A percentile compares a stretch with the other conserved stretches of the same genome.
These are phyloP conservation scores for Fonsecaea erecta DNA, from an alignment of 2,329 filamentous ascomycete species.

Conservation along the genomic window DNA sequence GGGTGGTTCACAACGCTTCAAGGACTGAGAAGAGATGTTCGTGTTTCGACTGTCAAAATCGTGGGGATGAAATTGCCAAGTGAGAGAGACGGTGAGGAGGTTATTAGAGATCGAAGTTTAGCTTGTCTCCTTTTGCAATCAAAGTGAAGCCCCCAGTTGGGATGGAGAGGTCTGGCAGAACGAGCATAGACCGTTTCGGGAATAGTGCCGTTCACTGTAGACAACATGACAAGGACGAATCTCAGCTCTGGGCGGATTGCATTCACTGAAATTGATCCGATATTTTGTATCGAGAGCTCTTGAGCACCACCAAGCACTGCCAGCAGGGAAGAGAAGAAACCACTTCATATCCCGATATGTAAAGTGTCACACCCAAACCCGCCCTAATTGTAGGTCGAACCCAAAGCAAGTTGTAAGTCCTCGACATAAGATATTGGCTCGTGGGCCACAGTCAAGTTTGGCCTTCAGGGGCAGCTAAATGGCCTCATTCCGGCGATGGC, in stretches of 20 bases:
- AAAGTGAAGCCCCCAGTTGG: neutral
- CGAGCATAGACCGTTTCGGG: neutral
- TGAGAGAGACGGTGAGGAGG: neutral
- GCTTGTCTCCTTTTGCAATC: neutral
- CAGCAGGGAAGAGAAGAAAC: neutral
- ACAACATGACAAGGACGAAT: neutral
- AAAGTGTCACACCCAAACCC: neutral
- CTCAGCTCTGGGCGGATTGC: neutral
- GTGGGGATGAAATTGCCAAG: neutral
- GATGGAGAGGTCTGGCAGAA: neutral
- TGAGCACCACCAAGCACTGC: neutral
- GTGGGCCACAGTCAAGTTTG: neutral
- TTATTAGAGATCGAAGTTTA: neutral
- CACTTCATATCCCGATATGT: neutral
- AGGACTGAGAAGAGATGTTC: too few species aligned
- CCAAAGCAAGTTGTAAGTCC: neutral
- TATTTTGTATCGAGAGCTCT: neutral
- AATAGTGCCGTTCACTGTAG: neutral
- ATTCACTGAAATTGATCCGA: neutral
- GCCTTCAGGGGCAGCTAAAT: neutral
- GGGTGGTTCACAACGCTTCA: neutral
- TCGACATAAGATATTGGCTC: neutral
- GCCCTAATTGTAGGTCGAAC: neutral
- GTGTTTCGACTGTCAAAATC: neutral
- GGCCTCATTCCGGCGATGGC: neutral